These are phyloP conservation scores for Candida yuanshanica DNA, from an alignment of 805 yeast genomes.

Conservation along the genomic window DNA sequence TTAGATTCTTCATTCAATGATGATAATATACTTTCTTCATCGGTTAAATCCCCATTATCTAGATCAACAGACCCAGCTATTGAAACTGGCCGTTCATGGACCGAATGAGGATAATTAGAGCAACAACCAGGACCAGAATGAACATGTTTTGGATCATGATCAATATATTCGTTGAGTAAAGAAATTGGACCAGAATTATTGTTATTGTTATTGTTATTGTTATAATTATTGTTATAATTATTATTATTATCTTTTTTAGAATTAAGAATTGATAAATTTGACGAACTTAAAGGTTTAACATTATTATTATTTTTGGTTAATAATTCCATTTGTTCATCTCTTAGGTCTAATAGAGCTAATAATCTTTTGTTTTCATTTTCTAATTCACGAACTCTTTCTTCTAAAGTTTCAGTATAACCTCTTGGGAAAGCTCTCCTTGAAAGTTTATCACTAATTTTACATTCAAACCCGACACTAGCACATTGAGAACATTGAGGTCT, in stretches of 20 bases:
- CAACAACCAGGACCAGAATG: conserved; percentile 56
- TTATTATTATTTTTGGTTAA: conserved; percentile 23
- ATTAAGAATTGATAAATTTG: conserved; percentile 29
- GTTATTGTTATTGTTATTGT: not conserved
- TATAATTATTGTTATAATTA: no score
- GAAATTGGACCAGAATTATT: conserved; percentile 2
- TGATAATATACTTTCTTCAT: conserved; percentile 35
- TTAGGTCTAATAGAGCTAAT: conserved; percentile 53
- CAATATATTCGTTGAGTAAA: conserved; percentile 13
- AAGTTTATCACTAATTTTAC: conserved; percentile 83
- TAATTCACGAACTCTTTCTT: conserved; percentile 79
- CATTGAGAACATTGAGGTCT: conserved; percentile 75
- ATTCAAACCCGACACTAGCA: conserved; percentile 77
- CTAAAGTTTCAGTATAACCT: conserved; percentile 87
- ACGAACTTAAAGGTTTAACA: conserved; percentile 26
- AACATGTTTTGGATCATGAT: conserved; percentile 27
- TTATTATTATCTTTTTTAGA: conserved; percentile 10
- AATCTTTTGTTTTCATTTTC: conserved; percentile 76
- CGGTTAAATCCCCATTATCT: conserved; percentile 42
- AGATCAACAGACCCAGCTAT: conserved; percentile 56
- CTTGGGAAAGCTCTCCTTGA: conserved; percentile 84
- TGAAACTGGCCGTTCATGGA: conserved; percentile 58
- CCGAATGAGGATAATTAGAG: conserved; percentile 44
- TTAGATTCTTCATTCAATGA: conserved; percentile 8
- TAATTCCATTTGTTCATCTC: conserved; percentile 56